phyloP scores from a whole-genome alignment of 192 early-diverging fungal species.

The Backusella sp. region DNA sequence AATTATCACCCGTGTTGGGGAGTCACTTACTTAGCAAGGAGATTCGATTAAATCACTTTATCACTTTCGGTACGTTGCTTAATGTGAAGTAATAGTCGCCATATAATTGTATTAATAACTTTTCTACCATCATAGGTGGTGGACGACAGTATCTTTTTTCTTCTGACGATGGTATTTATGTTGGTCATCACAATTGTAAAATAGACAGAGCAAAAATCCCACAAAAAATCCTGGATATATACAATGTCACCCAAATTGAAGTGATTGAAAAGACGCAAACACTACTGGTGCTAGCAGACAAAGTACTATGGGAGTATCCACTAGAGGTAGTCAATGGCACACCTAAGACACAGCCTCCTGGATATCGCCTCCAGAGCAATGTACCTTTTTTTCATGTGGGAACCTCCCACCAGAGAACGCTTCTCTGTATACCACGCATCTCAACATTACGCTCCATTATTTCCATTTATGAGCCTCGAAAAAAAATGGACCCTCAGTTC shows the following conservation, averaged over 20 bases:
- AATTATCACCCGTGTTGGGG: slow-evolving; percentile 47
- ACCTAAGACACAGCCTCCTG: slow-evolving; percentile 2
- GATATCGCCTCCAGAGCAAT: slow-evolving; percentile 28
- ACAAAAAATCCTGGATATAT: slow-evolving; percentile 52
- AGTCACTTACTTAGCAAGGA: slow-evolving; percentile 36
- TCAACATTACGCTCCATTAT: slow-evolving; percentile 72
- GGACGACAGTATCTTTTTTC: slow-evolving; percentile 70
- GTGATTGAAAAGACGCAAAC: slow-evolving; percentile 77
- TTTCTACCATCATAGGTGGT: slow-evolving; percentile 26
- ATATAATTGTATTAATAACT: too few relatives aligned
- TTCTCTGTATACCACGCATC: slow-evolving; percentile 70
- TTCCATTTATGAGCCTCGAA: slow-evolving; percentile 68
- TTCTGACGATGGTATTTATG: slow-evolving; percentile 81
- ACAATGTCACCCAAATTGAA: slow-evolving; percentile 84
- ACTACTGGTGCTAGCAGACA: slow-evolving; percentile 83
- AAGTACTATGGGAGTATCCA: slow-evolving; percentile 52
- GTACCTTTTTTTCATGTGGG: slow-evolving; percentile 79
- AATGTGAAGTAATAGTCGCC: not conserved
- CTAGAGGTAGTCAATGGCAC: slow-evolving; percentile 46
- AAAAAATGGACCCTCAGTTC: not conserved
- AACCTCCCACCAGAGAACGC: slow-evolving; percentile 43
- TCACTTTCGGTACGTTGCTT: slow-evolving; percentile 45
- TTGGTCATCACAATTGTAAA: slow-evolving; percentile 48
- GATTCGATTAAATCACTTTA: slow-evolving; percentile 54
- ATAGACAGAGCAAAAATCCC: slow-evolving; percentile 40